Evolutionary conservation across 352 stramenopile species (phyloP), one percentile per base, ranked within the genome.

Genomic region (Halophytophthora batemanensis): DNA sequence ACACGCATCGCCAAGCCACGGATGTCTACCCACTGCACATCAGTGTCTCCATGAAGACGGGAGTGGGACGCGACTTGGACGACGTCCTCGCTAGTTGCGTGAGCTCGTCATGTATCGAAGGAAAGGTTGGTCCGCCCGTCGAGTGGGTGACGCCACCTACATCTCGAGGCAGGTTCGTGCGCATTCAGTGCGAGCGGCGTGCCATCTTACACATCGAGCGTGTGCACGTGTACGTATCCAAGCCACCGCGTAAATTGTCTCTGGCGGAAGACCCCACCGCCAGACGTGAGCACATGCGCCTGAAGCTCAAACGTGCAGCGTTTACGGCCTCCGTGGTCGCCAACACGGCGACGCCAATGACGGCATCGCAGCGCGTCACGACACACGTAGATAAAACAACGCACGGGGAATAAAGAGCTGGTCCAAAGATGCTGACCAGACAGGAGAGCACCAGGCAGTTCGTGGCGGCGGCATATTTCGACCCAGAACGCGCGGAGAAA

Each of bases 11-110:
- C n/a, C 53, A 40, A 1, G 57, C 57, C 2, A 47, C 58, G n/a
- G 55, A 58, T 3, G 45, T 72, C 22, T 86, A 79, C 21, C 77
- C 77, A 0, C 38, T 88, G 1, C 63, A 88, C 41, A 54, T 88
- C 8, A 70, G 43, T 21, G 54, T 88, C 19, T 86, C 73, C 4
- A 88, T 86, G 77, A 88, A 82, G 43, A 77, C 70, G 3, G 77
- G 77, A 2, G 60, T 81, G 15, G 73, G 66, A 8, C 70, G 73
- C 6, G 71, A 86, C 49, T 68, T 78, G 12, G 75, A 82, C 37
- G 73, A 87, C 38, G 70, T 86, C 41, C 29, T 89, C 35, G 63
- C 64, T 0, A 78, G 75, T 50, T 67, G 61, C 43, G 75, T 86
- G 39, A 80, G 61, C 40, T 71, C 51, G 0, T 47, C 78, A 10